These are phyloP conservation scores for Hypoxylon sp. DNA, from an alignment of 2,329 filamentous ascomycete species.

Conservation along the genomic window DNA sequence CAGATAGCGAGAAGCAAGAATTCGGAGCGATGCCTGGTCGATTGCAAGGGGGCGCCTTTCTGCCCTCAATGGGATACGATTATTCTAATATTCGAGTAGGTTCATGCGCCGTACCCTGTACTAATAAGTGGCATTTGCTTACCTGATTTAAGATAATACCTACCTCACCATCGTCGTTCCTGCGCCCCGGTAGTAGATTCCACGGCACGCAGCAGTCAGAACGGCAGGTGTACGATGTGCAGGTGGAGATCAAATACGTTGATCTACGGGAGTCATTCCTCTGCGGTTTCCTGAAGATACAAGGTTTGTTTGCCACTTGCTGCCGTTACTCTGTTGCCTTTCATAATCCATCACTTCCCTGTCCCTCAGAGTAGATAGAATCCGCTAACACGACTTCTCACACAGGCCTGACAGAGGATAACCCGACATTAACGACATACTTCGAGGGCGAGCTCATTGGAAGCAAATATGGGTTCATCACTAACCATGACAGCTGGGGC, in stretches of 20 bases:
- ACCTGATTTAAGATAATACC: slow-evolving; percentile 73
- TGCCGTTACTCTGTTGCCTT: neutral
- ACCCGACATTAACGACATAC: slow-evolving; percentile 97
- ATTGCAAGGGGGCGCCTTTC: slow-evolving; percentile 44
- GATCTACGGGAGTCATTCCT: slow-evolving; percentile 95
- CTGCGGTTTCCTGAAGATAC: slow-evolving; percentile 94
- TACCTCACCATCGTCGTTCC: slow-evolving; percentile 85
- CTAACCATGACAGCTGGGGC: slow-evolving; percentile 90
- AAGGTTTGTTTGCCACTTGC: slow-evolving; percentile 72
- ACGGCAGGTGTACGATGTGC: slow-evolving; percentile 91
- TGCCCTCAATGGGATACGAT: slow-evolving; percentile 66
- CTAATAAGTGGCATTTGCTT: slow-evolving; percentile 2
- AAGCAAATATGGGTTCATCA: slow-evolving; percentile 93
- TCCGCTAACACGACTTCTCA: slow-evolving; percentile 5
- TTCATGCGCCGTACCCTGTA: slow-evolving; percentile 27
- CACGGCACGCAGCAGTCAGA: slow-evolving; percentile 94
- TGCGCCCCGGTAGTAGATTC: slow-evolving; percentile 90
- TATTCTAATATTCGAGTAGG: slow-evolving; percentile 70
- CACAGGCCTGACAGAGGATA: slow-evolving; percentile 90
- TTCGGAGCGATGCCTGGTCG: slow-evolving; percentile 37
- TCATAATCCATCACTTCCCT: slow-evolving; percentile 8
- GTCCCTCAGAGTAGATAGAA: neutral
- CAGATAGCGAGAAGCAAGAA: slow-evolving; percentile 46
- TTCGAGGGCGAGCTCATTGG: slow-evolving; percentile 99
- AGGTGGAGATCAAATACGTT: slow-evolving; percentile 97